Base-by-base conservation (phyloP, 1,284 basidiomycete species). In the Pisolithus thermaeus region DNA sequence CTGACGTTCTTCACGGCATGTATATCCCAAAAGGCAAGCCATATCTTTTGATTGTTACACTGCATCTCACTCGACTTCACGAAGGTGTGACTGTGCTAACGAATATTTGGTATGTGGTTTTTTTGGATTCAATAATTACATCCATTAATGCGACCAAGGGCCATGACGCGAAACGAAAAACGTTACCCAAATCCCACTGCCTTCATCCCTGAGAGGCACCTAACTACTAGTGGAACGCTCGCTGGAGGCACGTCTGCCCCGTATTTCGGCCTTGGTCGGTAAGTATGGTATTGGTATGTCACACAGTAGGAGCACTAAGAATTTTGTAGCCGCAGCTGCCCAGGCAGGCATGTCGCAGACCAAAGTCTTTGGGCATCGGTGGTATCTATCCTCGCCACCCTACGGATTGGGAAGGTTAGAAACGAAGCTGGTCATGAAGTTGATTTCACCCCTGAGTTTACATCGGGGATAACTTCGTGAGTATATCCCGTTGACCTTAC, bases 21-120 rank as follows among this genome's bases (percentile, higher is more conserved):
- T 44, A 58, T 2, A 66, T 68, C 41, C 65, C 59, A 12, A 61
- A 64, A 42, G 66, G 66, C 57, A 8, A 22, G 62, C 37, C 6
- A 7, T 16, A 1, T 43, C 0, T 12, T 47, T 16, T 12, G 12
- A 43, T 51, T 18, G 9, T n/a, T 20, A n/a, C 1, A n/a, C 30
- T 3, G 20, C 32, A 12, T 22, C 23, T n/a, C 14, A 40, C 50
- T 1, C 56, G 20, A 18, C n/a, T 27, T 1, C 6, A 16, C 30
- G 11, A 36, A 64, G 64, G 63, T 23, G 49, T 61, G 14, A 30
- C 58, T 39, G 47, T 64, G 9, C 48, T 64, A 42, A 52, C 53
- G 8, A 62, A 64, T 35, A 8, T 54, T 16, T 64, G 62, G 62
- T 59, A 48, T 4, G 56, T 51, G 11, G 7, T 47, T 25, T 28